These are phyloP conservation scores for Monosiga brevicollis DNA, from an alignment of 78 protist species.

Conservation along the genomic window DNA sequence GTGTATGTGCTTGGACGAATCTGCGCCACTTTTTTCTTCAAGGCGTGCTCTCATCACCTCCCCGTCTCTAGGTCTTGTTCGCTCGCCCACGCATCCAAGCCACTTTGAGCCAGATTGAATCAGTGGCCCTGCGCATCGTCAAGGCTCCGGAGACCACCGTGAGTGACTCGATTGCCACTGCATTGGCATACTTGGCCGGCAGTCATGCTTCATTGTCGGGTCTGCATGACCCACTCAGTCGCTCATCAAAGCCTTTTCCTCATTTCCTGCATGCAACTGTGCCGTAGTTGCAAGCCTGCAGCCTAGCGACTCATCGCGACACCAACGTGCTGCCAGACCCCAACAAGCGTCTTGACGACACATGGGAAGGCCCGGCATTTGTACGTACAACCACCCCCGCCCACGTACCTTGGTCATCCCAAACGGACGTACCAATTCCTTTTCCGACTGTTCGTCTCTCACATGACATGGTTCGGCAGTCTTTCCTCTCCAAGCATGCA, in stretches of 20 bases:
- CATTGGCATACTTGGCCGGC: neutral
- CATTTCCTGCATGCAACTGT: too few relatives aligned
- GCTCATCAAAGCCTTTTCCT: too few relatives aligned
- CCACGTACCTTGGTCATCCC: too few relatives aligned
- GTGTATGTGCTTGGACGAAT: too few relatives aligned
- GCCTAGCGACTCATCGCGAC: too few relatives aligned
- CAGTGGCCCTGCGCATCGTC: neutral
- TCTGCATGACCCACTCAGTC: too few relatives aligned
- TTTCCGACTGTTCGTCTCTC: too few relatives aligned
- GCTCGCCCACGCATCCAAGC: neutral
- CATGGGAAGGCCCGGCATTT: conserved; percentile 4
- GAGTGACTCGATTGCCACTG: neutral
- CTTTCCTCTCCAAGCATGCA: neutral
- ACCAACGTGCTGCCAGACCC: conserved; percentile 13
- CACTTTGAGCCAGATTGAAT: neutral
- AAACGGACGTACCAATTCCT: too few relatives aligned
- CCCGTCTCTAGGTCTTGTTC: too few relatives aligned
- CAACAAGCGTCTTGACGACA: neutral
- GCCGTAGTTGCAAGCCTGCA: too few relatives aligned
- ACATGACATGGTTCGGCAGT: neutral
- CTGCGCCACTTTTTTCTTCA: neutral
- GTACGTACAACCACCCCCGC: neutral
- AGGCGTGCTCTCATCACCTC: too few relatives aligned
- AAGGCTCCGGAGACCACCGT: neutral
- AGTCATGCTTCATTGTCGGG: too few relatives aligned